phyloP scores from a whole-genome alignment of 495 filamentous ascomycete species.

The Entonaema liquescens region DNA sequence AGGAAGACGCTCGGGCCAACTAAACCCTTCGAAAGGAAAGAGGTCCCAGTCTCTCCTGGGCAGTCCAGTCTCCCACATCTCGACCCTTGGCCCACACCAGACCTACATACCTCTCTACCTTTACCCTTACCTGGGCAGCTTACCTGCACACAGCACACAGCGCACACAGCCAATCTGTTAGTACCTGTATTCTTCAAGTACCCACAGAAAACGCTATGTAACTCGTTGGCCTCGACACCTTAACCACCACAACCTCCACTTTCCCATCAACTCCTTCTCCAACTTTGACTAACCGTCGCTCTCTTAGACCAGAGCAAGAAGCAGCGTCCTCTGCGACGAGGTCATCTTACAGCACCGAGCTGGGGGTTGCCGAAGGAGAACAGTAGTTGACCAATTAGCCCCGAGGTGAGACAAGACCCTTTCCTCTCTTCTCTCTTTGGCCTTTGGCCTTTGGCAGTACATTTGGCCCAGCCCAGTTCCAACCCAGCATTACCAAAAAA shows the following conservation, averaged over 20 bases:
- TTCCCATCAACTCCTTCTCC: constrained; percentile 37
- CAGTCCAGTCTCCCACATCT: constrained; percentile 22
- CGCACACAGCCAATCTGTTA: constrained; percentile 13
- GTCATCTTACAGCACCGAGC: constrained; percentile 28
- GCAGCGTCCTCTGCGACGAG: constrained; percentile 36
- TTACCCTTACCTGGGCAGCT: too few species aligned
- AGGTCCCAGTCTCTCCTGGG: constrained; percentile 20
- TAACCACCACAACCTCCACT: constrained; percentile 34
- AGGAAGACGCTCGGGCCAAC: constrained; percentile 25
- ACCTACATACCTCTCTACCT: constrained; percentile 19
- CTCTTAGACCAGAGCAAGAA: constrained; percentile 26
- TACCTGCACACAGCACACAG: neutral
- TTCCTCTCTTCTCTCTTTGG: neutral
- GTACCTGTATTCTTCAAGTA: constrained; percentile 19
- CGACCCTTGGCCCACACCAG: constrained; percentile 32
- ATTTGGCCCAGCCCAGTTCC: neutral
- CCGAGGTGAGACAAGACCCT: constrained; percentile 45
- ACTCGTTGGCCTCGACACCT: constrained; percentile 31
- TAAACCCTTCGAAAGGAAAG: constrained; percentile 12
- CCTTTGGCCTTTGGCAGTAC: neutral
- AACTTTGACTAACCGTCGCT: constrained; percentile 29
- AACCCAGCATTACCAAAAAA: neutral
- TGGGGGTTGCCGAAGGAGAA: constrained; percentile 36
- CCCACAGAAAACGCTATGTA: constrained; percentile 32
- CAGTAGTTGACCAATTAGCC: constrained; percentile 22